Percentiles rank a stretch among this genome's conserved stretches.
Conservation (phyloP, 305 asterid genomes). For the Coffea humblotiana region DNA sequence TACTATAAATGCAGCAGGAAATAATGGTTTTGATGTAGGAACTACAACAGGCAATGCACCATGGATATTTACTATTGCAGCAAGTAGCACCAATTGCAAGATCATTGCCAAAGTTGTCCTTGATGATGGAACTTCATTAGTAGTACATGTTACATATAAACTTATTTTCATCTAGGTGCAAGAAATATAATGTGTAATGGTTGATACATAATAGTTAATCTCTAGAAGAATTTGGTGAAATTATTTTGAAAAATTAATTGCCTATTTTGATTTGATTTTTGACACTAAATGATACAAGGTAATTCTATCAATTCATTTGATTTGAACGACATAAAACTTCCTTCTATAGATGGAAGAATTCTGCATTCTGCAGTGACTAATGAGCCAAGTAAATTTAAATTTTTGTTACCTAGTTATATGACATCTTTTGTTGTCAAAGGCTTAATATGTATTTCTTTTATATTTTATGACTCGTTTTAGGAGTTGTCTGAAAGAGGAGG, state of each 20-base stretch:
- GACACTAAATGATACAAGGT: constrained; percentile 26
- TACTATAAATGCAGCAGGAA: constrained; percentile 31
- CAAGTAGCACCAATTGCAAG: constrained; percentile 44
- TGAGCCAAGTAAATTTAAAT: background rate
- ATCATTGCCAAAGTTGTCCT: background rate
- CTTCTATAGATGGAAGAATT: background rate
- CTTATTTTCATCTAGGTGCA: too few relatives aligned
- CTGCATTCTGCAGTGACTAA: background rate
- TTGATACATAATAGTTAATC: too few relatives aligned
- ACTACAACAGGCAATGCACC: constrained; percentile 41
- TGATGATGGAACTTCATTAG: too few relatives aligned
- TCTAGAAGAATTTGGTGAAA: too few relatives aligned
- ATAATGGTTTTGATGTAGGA: constrained; percentile 39
- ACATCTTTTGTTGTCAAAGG: background rate
- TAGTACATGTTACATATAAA: too few relatives aligned
- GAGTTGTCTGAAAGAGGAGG: constrained; percentile 32
- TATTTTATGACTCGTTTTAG: constrained; percentile 23
- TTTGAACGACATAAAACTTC: background rate
- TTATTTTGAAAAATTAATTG: too few relatives aligned
- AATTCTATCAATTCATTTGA: constrained; percentile 39
- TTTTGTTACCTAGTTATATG: background rate
- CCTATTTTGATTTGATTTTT: background rate
- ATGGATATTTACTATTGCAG: constrained; percentile 57
- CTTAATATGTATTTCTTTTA: constrained; percentile 18
- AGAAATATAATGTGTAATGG: too few relatives aligned